phyloP scores from a whole-genome alignment of 2,329 filamentous ascomycete species.

The Moelleriella libera region DNA sequence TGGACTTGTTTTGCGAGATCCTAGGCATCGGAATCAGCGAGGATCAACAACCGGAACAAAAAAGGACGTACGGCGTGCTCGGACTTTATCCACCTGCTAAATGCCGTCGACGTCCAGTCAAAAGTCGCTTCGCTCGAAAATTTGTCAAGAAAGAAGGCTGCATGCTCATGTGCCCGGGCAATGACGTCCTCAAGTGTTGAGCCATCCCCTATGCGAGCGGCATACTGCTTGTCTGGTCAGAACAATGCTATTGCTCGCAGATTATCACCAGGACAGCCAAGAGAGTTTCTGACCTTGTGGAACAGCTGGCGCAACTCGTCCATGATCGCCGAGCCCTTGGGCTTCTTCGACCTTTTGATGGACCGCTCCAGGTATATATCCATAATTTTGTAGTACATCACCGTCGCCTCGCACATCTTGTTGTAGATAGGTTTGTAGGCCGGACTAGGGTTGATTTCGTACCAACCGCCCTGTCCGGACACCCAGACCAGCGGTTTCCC shows the following conservation, averaged over 20 bases:
- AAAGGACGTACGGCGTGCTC: conserved; percentile 22
- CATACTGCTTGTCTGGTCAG: conserved; percentile 23
- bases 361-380: conserved; percentile 33
- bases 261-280: no score
- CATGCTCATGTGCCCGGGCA: conserved; percentile 31
- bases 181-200: conserved; percentile 34
- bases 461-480: conserved; percentile 45
- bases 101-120: conserved; percentile 29
- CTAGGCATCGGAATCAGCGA: conserved; percentile 8
- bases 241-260: not conserved
- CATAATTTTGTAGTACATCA: conserved; percentile 47
- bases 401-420: conserved; percentile 48
- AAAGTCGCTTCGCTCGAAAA: conserved; percentile 26
- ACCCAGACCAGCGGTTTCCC: conserved; percentile 51
- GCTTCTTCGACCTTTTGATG: conserved; percentile 14
- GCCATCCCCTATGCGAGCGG: conserved; percentile 36
- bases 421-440: conserved; percentile 41
- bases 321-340: conserved; percentile 14
- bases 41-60: not conserved
- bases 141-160: conserved; percentile 36
- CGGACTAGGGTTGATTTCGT: conserved; percentile 45
- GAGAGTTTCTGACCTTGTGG: conserved; percentile 8
- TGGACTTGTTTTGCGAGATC: conserved; percentile 11
- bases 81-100: conserved; percentile 32
- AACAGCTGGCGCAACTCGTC: conserved; percentile 17